Evolutionary conservation across 306 rosid genomes (phyloP), one percentile per base, ranked within the genome.

Genomic region (Quercus agrifolia): DNA sequence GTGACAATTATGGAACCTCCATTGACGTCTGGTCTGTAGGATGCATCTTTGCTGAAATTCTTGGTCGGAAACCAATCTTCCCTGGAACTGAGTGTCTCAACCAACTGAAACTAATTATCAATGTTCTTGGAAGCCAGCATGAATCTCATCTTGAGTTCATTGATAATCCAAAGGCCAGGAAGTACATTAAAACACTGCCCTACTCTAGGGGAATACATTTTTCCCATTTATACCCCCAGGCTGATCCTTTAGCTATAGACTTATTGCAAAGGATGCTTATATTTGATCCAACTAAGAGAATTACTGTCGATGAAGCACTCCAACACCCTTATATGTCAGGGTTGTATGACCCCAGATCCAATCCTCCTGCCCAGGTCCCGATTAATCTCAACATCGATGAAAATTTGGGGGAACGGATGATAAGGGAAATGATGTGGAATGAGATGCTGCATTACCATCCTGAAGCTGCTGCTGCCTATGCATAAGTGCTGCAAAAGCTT

Each of bases 11-110:
- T 28, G 98, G 98, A 78, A 86, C 94, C 56, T 92, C 97, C 58
- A 92, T 94, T 18, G 97, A 92, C n/a, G 87, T 92, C 13, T 94
- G 98, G 98, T 92, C 97, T 27, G 95, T 91, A 11, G 97, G 98
- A 79, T 94, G 98, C 82, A 91, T 94, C 81, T 94, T 94, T 75
- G 97, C 97, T 73, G 97, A 94, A 83, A 88, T 92, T 84, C 97
- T 94, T 57, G 97, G 97, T 18, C 86, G 97, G 74, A 88, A 90
- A 68, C 97, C 98, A 71, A 81, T 92, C 62, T 91, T 94, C 80
- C 97, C 94, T 0, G 98, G 98, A 77, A 88, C 91, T 0, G 94
- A 92, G 69, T 85, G 90, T 85, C 89, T 94, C 74, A 85, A 92
- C 89, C 97, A 94, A 77, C 84, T 94, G 44, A 88, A 82, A 81